Percentiles rank a stretch among this genome's conserved stretches.
phyloP scores from a whole-genome alignment of 495 filamentous ascomycete genomes.

The Neurospora terricola region DNA sequence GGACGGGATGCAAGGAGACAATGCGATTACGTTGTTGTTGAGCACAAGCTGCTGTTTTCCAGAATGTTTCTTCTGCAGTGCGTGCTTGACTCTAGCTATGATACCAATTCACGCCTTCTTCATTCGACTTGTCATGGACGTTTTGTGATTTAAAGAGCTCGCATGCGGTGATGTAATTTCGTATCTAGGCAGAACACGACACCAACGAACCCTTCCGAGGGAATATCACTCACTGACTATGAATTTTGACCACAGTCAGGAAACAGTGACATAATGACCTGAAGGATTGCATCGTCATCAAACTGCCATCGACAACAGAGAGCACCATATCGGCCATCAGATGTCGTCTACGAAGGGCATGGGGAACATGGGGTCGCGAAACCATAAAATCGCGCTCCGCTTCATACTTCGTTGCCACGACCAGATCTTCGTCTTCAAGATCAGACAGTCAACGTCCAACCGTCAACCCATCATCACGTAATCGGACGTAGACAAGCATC shows the following conservation, averaged over 20 bases:
- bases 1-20: neutral
- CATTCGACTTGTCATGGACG: neutral
- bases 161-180: neutral
- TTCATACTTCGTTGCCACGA: neutral
- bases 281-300: neutral
- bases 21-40: constrained; percentile 1
- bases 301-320: neutral
- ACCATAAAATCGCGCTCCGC: neutral
- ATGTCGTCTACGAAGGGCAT: neutral
- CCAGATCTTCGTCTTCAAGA: no score
- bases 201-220: neutral
- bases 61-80: neutral
- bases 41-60: neutral
- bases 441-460: neutral
- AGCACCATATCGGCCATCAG: neutral
- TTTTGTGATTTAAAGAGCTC: neutral
- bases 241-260: neutral
- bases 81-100: neutral
- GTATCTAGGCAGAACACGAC: neutral
- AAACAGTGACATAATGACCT: neutral
- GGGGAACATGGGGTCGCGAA: neutral
- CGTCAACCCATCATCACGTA: neutral
- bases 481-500: neutral
- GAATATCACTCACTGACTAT: neutral
- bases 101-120: neutral